Percentiles rank a stretch among this genome's conserved stretches.
These are phyloP conservation scores for Tubosaeta sp. DNA, from an alignment of 768 basidiomycete genomes.

Conservation along the genomic window DNA sequence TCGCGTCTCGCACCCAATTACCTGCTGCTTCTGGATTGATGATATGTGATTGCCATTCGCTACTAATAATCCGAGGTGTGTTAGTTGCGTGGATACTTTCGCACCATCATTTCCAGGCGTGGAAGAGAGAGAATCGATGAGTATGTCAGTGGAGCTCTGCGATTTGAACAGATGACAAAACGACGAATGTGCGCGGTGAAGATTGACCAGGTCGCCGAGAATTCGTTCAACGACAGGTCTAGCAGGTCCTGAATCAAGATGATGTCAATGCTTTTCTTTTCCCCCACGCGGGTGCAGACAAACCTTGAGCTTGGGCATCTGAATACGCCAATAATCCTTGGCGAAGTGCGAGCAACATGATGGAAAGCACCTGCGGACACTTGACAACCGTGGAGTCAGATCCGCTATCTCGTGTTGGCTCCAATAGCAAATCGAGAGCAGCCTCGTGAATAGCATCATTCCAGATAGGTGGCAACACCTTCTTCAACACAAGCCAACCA, in stretches of 20 bases:
- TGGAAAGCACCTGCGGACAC: conserved; percentile 69
- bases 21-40: conserved; percentile 70
- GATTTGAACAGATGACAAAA: conserved; percentile 75
- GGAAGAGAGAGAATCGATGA: conserved; percentile 64
- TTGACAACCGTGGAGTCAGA: conserved; percentile 31
- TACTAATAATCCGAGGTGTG: conserved; percentile 64
- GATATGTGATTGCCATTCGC: conserved; percentile 61
- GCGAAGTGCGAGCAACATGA: conserved; percentile 67
- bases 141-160: conserved; percentile 61
- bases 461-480: conserved; percentile 68
- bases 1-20: conserved; percentile 23
- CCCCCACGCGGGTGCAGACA: no score
- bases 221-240: conserved; percentile 30
- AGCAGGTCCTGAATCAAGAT: conserved; percentile 19
- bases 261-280: no score
- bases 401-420: conserved; percentile 26
- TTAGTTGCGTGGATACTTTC: conserved; percentile 58
- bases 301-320: conserved; percentile 18
- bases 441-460: conserved; percentile 58
- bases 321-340: conserved; percentile 42
- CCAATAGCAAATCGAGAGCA: conserved; percentile 67
- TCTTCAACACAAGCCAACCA: conserved; percentile 76
- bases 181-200: conserved; percentile 58
- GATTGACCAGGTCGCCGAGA: conserved; percentile 62
- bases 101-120: conserved; percentile 7